Evolutionary conservation across 1,139 yeast genomes (phyloP).

Genomic region (Suhomyces anneliseae): DNA sequence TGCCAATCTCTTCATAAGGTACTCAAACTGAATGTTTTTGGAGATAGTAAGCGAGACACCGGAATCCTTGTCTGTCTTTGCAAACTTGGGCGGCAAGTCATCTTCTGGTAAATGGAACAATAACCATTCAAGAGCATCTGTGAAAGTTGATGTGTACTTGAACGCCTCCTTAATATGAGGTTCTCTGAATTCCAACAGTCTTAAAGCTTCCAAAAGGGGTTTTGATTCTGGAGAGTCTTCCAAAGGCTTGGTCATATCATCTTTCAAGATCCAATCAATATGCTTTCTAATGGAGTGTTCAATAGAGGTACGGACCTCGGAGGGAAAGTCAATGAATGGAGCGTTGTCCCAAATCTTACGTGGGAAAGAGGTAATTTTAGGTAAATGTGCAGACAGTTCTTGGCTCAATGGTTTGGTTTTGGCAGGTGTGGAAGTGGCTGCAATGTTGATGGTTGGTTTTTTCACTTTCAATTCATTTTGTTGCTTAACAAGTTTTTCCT

Average conservation of each 20-base stretch:
- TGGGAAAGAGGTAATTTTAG: slow-evolving; percentile 42
- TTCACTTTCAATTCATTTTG: slow-evolving; percentile 40
- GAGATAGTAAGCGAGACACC: slow-evolving; percentile 51
- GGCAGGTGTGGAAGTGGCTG: background rate
- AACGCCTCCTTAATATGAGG: slow-evolving; percentile 74
- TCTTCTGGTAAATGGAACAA: slow-evolving; percentile 90
- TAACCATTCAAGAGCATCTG: slow-evolving; percentile 74
- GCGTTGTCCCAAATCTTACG: slow-evolving; percentile 67
- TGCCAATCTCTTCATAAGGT: slow-evolving; percentile 51
- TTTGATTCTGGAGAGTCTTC: background rate
- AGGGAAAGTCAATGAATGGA: slow-evolving; percentile 50
- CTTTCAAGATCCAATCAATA: slow-evolving; percentile 50
- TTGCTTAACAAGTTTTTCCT: slow-evolving; percentile 42
- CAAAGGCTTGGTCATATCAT: slow-evolving; percentile 6
- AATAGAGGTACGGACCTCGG: slow-evolving; percentile 51
- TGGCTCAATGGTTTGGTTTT: background rate
- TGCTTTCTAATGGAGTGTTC: slow-evolving; percentile 56
- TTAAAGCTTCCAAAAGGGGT: slow-evolving; percentile 22
- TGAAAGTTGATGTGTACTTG: slow-evolving; percentile 53
- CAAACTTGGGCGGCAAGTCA: slow-evolving; percentile 68
- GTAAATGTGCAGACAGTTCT: background rate
- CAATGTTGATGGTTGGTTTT: slow-evolving; percentile 40
- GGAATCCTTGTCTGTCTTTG: slow-evolving; percentile 47
- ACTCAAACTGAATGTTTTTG: slow-evolving; percentile 39
- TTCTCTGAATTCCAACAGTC: slow-evolving; percentile 63